These are phyloP conservation scores for Ascochyta pisi DNA, from an alignment of 2,329 filamentous ascomycete genomes.

Conservation along the genomic window DNA sequence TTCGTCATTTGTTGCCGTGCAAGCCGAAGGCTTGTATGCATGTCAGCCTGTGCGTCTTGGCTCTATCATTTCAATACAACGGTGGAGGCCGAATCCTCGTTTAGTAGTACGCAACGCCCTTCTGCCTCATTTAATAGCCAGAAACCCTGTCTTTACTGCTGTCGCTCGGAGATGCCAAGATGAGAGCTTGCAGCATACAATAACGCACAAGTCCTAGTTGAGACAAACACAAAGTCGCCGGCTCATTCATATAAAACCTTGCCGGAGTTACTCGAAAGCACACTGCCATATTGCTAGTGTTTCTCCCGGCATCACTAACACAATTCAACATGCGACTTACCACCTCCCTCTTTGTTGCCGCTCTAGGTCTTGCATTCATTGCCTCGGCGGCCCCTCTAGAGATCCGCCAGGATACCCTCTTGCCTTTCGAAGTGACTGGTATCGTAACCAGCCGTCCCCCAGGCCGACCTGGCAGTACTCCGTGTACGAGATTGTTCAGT, in stretches of 20 bases:
- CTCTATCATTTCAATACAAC: not conserved
- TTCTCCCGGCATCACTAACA: not conserved
- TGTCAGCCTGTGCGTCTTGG: not conserved
- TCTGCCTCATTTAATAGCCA: not conserved
- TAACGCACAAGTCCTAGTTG: no score
- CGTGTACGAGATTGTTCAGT: not conserved
- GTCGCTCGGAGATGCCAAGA: not conserved
- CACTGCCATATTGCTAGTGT: not conserved
- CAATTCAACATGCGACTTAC: not conserved
- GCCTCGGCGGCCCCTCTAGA: slow-evolving; percentile 18
- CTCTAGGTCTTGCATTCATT: not conserved
- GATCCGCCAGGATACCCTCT: slow-evolving; percentile 20
- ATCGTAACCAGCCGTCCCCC: not conserved
- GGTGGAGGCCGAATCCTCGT: not conserved
- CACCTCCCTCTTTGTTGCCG: not conserved
- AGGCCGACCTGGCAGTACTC: not conserved
- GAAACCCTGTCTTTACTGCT: not conserved
- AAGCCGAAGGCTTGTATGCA: not conserved
- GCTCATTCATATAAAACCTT: not conserved
- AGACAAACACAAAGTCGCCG: not conserved
- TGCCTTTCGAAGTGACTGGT: slow-evolving; percentile 31
- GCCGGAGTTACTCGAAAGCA: not conserved
- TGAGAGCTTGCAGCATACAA: no score
- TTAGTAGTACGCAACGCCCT: not conserved
- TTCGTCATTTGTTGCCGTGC: not conserved